phyloP scores from a whole-genome alignment of 306 rosid genomes.

The Trifolium fragiferum region DNA sequence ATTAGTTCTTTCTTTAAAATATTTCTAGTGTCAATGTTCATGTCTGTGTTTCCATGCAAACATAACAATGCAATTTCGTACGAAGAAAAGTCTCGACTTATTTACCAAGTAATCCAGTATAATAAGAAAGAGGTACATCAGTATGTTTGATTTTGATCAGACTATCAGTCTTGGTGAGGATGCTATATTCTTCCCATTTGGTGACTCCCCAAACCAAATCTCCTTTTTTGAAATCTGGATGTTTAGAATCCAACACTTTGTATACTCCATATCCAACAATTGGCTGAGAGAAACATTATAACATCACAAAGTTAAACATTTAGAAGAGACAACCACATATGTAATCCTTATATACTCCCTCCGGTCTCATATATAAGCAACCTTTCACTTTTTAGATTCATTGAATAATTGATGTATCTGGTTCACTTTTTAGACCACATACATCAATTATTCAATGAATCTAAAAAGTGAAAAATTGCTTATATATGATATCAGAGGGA shows the following conservation, averaged over 20 bases:
- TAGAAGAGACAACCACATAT: neutral
- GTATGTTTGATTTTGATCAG: constrained; percentile 52
- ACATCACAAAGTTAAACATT: neutral
- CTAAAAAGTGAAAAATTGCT: too few species aligned
- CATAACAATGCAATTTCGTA: neutral
- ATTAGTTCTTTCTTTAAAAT: too few species aligned
- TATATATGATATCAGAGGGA: too few species aligned
- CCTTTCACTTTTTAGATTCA: too few species aligned
- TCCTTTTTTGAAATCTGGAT: constrained; percentile 45
- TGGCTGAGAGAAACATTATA: constrained; percentile 34
- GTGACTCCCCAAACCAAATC: constrained; percentile 55
- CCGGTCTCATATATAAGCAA: too few species aligned
- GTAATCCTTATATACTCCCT: neutral
- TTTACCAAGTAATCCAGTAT: constrained; percentile 51
- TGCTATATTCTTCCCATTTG: constrained; percentile 57
- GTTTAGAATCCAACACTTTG: constrained; percentile 52
- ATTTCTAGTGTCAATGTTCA: too few species aligned
- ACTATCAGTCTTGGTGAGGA: constrained; percentile 40
- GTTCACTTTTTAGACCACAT: too few species aligned
- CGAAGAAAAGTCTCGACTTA: neutral
- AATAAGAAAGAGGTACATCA: constrained; percentile 53
- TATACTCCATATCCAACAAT: constrained; percentile 54
- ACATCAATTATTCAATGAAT: too few species aligned
- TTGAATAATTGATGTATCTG: too few species aligned
- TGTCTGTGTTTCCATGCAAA: too few species aligned